Percentiles rank a stretch among this genome's conserved stretches.
These are phyloP conservation scores for Oryza meridionalis DNA, from an alignment of 176 grass and related monocot species.

Conservation along the genomic window DNA sequence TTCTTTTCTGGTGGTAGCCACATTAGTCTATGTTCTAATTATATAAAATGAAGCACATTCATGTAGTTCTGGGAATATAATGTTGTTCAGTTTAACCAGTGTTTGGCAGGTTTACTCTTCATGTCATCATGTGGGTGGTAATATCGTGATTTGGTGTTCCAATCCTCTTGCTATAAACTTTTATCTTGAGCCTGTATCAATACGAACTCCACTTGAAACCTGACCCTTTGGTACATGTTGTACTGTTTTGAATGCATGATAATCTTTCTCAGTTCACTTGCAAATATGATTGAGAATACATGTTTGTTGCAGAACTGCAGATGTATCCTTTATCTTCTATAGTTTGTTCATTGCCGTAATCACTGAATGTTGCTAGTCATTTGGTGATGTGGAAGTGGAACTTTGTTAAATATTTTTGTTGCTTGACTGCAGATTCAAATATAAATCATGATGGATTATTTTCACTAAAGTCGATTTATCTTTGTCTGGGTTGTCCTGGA, in stretches of 20 bases:
- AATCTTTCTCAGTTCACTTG: conserved; percentile 5
- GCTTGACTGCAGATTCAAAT: not conserved
- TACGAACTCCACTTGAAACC: not conserved
- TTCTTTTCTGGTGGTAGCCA: not conserved
- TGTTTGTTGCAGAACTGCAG: not conserved
- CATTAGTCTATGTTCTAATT: not conserved
- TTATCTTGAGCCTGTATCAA: not conserved
- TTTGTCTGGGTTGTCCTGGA: not conserved
- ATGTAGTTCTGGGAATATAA: not conserved
- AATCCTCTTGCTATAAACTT: not conserved
- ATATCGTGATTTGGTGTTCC: not conserved
- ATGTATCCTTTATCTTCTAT: not conserved
- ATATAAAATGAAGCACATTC: not conserved
- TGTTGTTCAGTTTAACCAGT: not conserved
- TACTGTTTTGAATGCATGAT: not conserved
- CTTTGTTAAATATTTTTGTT: not conserved
- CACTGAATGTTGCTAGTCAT: not conserved
- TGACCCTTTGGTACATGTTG: not conserved
- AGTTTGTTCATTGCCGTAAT: not conserved
- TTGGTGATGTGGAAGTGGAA: not conserved
- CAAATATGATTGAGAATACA: not conserved
- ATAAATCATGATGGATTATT: not conserved
- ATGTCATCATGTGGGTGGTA: not conserved
- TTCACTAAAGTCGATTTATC: not conserved
- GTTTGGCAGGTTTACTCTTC: not conserved